Evolutionary conservation across 2,329 filamentous ascomycete species (phyloP), one percentile per base, ranked within the genome.

Genomic region (Ilyonectria robusta): DNA sequence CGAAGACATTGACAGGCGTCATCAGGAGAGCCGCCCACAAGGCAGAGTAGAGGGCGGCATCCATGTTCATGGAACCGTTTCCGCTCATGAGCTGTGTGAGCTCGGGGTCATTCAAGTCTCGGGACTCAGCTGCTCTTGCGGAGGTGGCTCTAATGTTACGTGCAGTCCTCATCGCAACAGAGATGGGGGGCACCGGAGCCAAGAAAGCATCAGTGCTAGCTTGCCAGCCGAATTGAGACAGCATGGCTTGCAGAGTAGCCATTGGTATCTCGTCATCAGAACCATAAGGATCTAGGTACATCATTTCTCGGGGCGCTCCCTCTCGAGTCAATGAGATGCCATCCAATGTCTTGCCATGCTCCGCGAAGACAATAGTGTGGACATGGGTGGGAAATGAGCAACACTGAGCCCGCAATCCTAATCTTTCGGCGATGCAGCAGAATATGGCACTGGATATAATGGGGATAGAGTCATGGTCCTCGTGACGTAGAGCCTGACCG

Each of bases 371-470:
- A 59, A 97, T 90, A 19, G 90, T 93, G 77, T 97, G 92, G 15
- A 97, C 93, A 77, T 98, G 94, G 70, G 90, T 93, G 4, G 95
- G 94, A 75, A 95, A 93, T 48, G 92, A 91, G 72, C 93, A 95
- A 60, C 93, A 94, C 37, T 90, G 89, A 0, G 95, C 94, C 72
- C 92, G 87, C 53, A 99, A 80, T 2, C 92, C 93, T 13, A 98
- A 78, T 42, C 92, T 87, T 61, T 88, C 86, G 1, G 94, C 95
- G 17, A 98, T 80, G 64, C 90, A 91, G 76, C 93, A 96, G 81
- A 92, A 99, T 69, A 98, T 97, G 66, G 92, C 92, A 62, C 92
- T 92, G 2, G 94, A 96, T 68, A 98, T 92, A 57, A 98, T 86
- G 2, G 95, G 96, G 9, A 98, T 85, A 1, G 94, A 95, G 31